Conservation (phyloP, 129 eudicot genomes). For the Artemisia argyi region DNA sequence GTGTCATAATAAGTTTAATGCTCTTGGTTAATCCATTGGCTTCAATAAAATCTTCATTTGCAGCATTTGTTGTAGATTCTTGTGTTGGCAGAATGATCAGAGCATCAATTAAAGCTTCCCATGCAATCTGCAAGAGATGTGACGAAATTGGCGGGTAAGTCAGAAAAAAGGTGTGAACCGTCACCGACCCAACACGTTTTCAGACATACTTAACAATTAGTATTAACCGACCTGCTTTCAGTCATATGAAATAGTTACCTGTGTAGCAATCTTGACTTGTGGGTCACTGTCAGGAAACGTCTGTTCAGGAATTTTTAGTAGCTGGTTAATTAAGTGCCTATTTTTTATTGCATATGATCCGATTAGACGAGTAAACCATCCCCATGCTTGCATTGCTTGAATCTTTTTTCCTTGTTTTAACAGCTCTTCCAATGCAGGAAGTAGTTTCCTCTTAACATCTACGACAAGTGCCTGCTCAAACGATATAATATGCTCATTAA, state of each 20-base stretch:
- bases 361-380: constrained; percentile 70
- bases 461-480: constrained; percentile 49
- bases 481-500: constrained; percentile 1
- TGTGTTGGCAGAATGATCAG: constrained; percentile 45
- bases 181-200: neutral
- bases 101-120: constrained; percentile 90
- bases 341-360: constrained; percentile 63
- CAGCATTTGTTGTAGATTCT: constrained; percentile 20
- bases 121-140: constrained; percentile 57
- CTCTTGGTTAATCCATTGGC: constrained; percentile 43
- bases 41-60: constrained; percentile 33
- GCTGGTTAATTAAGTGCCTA: constrained; percentile 61
- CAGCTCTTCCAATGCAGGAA: constrained; percentile 56
- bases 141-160: neutral
- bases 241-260: constrained; percentile 37
- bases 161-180: neutral
- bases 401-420: constrained; percentile 64
- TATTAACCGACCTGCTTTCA: neutral
- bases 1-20: constrained; percentile 83
- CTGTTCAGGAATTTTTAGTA: constrained; percentile 71
- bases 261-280: constrained; percentile 77
- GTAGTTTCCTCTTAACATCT: constrained; percentile 63
- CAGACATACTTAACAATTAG: neutral
- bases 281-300: constrained; percentile 75
- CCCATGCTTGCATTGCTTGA: constrained; percentile 79